A percentile compares a stretch with the other conserved stretches of the same genome.
These are phyloP conservation scores for Westerdykella sp. DNA, from an alignment of 2,329 filamentous ascomycete genomes.

Conservation along the genomic window DNA sequence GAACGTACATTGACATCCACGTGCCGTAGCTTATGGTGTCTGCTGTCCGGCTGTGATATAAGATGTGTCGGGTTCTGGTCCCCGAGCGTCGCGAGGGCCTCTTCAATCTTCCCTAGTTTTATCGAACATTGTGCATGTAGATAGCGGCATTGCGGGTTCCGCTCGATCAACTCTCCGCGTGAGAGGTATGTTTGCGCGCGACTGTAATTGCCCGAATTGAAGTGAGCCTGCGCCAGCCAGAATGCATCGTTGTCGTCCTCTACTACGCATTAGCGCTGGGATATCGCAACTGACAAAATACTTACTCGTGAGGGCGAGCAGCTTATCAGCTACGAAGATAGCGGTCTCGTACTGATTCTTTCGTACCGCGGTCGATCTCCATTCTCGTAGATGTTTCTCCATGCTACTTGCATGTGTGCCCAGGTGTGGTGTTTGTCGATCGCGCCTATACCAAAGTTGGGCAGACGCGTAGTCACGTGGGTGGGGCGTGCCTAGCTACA, in stretches of 20 bases:
- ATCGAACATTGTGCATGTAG: conserved; percentile 91
- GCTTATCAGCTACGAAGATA: conserved; percentile 95
- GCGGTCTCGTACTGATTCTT: conserved; percentile 95
- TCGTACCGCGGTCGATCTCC: conserved; percentile 91
- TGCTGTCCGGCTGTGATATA: conserved; percentile 60
- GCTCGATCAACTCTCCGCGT: conserved; percentile 72
- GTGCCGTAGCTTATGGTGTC: conserved; percentile 66
- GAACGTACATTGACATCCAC: conserved; percentile 49
- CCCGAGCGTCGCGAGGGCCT: conserved; percentile 78
- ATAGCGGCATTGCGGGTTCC: conserved; percentile 84
- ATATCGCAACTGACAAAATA: conserved; percentile 10
- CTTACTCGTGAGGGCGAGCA: conserved; percentile 86
- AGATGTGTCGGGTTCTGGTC: conserved; percentile 92
- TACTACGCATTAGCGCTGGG: conserved; percentile 35
- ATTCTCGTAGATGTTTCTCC: conserved; percentile 89
- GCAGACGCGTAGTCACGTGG: conserved; percentile 13
- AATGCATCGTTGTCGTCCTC: conserved; percentile 92
- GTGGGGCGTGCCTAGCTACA: neutral
- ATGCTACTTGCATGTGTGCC: conserved; percentile 44
- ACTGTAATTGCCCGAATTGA: conserved; percentile 89
- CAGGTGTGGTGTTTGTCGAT: neutral
- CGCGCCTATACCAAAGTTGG: conserved; percentile 17
- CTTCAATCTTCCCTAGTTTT: conserved; percentile 83
- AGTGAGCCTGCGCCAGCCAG: conserved; percentile 97
- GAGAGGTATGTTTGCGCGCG: conserved; percentile 81